Evolutionary conservation across 2,329 filamentous ascomycete species (phyloP), one percentile per base, ranked within the genome.

Genomic region (Graphilbum fragrans): DNA sequence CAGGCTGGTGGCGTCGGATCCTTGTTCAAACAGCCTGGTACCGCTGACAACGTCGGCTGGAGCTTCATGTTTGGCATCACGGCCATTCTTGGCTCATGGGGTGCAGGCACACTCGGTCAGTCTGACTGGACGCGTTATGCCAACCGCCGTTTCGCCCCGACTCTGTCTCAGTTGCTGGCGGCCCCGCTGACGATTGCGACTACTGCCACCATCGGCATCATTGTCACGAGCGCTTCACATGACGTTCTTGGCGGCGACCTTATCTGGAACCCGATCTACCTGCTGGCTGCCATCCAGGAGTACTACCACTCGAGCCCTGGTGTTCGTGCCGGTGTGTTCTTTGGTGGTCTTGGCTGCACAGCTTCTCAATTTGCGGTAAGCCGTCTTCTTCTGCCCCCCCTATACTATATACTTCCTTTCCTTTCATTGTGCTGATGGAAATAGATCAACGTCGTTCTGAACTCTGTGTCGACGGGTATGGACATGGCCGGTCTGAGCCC

Each of bases 401-500:
- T n/a, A n/a, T n/a, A n/a, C n/a, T n/a, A n/a, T n/a, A n/a, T n/a
- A n/a, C n/a, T n/a, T n/a, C n/a, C n/a, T n/a, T 11, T 35, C 5
- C 9, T 11, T 35, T 11, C 18, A 19, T 10, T 20, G 14, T 8
- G 17, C n/a, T 14, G 18, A 4, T 16, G 5, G 3, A 4, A 3
- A 23, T 25, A 41, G 37, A 44, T 42, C 23, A 37, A 37, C 2
- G 43, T 45, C n/a, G 38, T 44, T 10, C 53, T 70, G 2, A 74
- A 73, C 47, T 61, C 62, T 1, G 62, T 71, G 46, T 65, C 64
- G 0, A 60, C 63, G 2, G 72, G 72, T 5, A 73, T 76, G 60
- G 73, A 77, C 48, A 56, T 75, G 44, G 64, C 70, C 0, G 67
- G 64, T 2, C 53, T 74, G 0, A 65, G 65, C 41, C 70, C 71